Base-by-base conservation (phyloP, 1,139 yeast genomes). In the Geotrichum candidum region DNA sequence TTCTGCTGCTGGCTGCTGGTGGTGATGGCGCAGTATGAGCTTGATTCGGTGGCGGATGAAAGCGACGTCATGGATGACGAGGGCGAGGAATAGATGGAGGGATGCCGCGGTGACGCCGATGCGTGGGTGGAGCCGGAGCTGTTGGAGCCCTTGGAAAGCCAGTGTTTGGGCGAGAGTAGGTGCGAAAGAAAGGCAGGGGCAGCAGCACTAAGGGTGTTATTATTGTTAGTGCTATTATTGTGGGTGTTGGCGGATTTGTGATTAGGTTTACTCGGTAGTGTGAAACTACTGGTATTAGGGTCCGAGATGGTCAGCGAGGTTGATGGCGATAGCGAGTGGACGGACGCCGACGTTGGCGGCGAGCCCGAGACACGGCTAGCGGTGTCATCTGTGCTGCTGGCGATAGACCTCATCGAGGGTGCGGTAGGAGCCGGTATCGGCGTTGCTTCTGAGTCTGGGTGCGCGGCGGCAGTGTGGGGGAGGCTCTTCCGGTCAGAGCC, bases 341-440 rank as follows among this genome's bases (percentile, higher is more conserved):
- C 23, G 51, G 51, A 18, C n/a, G 9, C 13, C 22, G 46, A 25
- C 22, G 29, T n/a, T 53, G 25, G 48, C 13, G 52, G 11, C 15
- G 23, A 29, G n/a, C 18, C 27, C 31, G 23, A 15, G 6, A 7
- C 31, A 25, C 31, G n/a, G 55, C 15, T 13, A 53, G 41, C 6
- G 9, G 9, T 10, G 27, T n/a, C 23, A 53, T n/a, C n/a, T 48
- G 83, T 83, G 4, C 78, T 84, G 4, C 84, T 82, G 57, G 18
- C 18, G 18, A 18, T 18, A 18, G 18, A 18, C 18, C 18, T 18
- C 18, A 18, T 18, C 18, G 18, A 18, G 18, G 18, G 18, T 18
- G 18, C 18, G 18, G 18, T 18, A 18, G 18, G 18, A 18, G 84
- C 84, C 0, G 76, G 80, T 52, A 80, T 82, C 56, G 81, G 83